Percentiles rank a stretch among this genome's conserved stretches.
Conservation (phyloP, 2,329 filamentous ascomycete genomes). For the Drechslerella dactyloides region DNA sequence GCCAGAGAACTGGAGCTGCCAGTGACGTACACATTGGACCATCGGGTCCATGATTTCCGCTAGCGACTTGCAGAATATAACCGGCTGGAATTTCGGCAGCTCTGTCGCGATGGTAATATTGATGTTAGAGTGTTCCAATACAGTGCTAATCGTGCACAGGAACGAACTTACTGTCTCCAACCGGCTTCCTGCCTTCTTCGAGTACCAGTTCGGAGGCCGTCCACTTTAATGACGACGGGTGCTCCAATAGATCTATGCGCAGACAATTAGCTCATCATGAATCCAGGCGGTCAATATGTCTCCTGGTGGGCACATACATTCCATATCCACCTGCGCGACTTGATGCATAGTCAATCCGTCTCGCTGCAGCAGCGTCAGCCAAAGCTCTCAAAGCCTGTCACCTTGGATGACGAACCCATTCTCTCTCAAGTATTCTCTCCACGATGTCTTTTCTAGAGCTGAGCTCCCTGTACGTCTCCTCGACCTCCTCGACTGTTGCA, state of each 20-base stretch:
- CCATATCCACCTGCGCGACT: constrained; percentile 72
- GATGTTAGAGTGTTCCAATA: constrained; percentile 55
- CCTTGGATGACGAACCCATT: constrained; percentile 61
- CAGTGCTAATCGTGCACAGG: constrained; percentile 57
- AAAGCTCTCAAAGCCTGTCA: not conserved
- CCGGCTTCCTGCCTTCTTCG: constrained; percentile 56
- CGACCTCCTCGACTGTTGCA: constrained; percentile 24
- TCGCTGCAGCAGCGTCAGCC: constrained; percentile 56
- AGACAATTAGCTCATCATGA: constrained; percentile 16
- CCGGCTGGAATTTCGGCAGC: constrained; percentile 77
- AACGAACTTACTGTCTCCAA: constrained; percentile 32
- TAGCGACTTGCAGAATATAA: constrained; percentile 78
- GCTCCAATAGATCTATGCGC: constrained; percentile 65
- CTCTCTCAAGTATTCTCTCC: constrained; percentile 70
- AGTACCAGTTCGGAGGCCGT: constrained; percentile 66
- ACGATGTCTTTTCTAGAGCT: constrained; percentile 62
- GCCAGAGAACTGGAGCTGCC: constrained; percentile 59
- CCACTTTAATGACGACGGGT: constrained; percentile 70
- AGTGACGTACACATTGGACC: constrained; percentile 52
- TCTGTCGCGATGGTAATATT: constrained; percentile 56
- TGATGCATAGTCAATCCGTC: constrained; percentile 70
- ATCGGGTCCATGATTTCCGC: constrained; percentile 72
- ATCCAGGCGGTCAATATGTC: not conserved
- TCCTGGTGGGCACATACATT: constrained; percentile 57
- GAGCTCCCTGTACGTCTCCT: constrained; percentile 31